Base-by-base conservation (phyloP, 768 basidiomycete species). In the Auriscalpium orientale region DNA sequence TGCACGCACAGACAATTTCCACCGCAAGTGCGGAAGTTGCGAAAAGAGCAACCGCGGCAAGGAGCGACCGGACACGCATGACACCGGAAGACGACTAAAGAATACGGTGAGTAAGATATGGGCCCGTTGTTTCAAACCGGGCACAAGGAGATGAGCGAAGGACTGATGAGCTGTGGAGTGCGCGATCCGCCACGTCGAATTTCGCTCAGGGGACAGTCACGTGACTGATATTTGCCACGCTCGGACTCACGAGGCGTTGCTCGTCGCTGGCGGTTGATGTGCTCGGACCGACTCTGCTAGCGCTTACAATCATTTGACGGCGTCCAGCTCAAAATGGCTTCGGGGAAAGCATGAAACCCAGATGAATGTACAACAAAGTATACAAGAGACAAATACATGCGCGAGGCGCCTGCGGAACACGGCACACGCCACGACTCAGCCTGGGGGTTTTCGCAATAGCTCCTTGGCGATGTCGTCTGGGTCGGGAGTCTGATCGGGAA, bases 401-500 rank as follows among this genome's bases (percentile, higher is more conserved):
- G 15, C 40, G 18, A 43, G 13, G 18, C 40, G 18, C 13, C 40
- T 43, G 40, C 40, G 40, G 18, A 7, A 43, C 40, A 43, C 12
- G 3, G 40, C 15, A 43, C 40, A 43, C 12, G 3, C 3, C 15
- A 15, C 18, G 40, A 43, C 4, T 62, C 50, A 59, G 45, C 46
- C 38, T 33, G 58, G 64, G 70, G 59, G 79, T 68, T 80, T 83
- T 66, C 81, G 86, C 59, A 88, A 69, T 47, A 89, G 66, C 60
- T 85, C 85, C 60, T 80, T 82, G 4, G 85, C 87, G 49, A 84
- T 72, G 56, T 89, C 87, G 50, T 89, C 88, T 10, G 74, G 75
- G 66, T 89, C 86, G 10, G 71, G 76, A n/a, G 79, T 74, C 56
- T 76, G 77, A 68, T 91, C 89, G 0, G 84, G 84, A 12, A 85